Percentiles rank a stretch among this genome's conserved stretches.
Conservation (phyloP, 2,329 filamentous ascomycete genomes). For the Trichophyton rubrum region DNA sequence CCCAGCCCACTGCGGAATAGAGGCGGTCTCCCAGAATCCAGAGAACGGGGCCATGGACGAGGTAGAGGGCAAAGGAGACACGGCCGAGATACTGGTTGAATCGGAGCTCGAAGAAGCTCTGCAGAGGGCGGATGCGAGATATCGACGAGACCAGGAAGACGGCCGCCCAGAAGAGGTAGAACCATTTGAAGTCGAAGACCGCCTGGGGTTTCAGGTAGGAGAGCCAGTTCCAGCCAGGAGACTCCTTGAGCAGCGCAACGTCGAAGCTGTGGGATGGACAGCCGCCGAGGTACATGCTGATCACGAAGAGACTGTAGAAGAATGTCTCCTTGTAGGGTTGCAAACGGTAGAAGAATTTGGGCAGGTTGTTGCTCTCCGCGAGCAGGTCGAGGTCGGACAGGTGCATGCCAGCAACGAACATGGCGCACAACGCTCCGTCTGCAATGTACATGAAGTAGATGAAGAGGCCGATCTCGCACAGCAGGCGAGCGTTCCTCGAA, state of each 20-base stretch:
- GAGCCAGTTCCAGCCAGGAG: constrained; percentile 49
- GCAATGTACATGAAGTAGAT: constrained; percentile 56
- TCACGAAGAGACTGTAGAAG: constrained; percentile 40
- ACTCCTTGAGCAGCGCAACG: constrained; percentile 39
- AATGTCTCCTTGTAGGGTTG: constrained; percentile 40
- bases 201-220: constrained; percentile 53
- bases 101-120: constrained; percentile 30
- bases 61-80: constrained; percentile 37
- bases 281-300: constrained; percentile 48
- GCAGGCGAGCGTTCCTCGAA: constrained; percentile 43
- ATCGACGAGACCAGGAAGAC: constrained; percentile 32
- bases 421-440: constrained; percentile 50
- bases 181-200: constrained; percentile 38
- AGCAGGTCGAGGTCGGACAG: constrained; percentile 50
- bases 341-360: constrained; percentile 36
- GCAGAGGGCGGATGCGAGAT: constrained; percentile 29
- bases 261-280: constrained; percentile 43
- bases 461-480: constrained; percentile 42
- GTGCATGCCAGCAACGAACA: constrained; percentile 51
- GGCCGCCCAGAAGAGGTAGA: constrained; percentile 34
- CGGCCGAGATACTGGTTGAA: constrained; percentile 37
- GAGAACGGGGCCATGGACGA: constrained; percentile 47
- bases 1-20: constrained; percentile 50
- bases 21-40: constrained; percentile 49
- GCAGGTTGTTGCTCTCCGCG: constrained; percentile 39